Evolutionary conservation across 306 rosid species (phyloP).

Genomic region (Luffa acutangula): DNA sequence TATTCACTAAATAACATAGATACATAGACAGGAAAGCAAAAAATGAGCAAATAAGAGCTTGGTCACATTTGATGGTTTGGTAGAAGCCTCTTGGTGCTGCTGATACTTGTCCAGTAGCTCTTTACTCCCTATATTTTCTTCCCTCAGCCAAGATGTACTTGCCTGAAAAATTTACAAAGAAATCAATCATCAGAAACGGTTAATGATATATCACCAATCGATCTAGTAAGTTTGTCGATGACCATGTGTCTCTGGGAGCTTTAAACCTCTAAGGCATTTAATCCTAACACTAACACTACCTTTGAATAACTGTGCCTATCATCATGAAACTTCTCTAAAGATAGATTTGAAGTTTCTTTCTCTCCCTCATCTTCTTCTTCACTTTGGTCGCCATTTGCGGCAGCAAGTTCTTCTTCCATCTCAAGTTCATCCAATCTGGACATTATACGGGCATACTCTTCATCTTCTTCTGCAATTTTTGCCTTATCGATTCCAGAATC

Average conservation of each 20-base stretch:
- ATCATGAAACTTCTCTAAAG: slow-evolving; percentile 21
- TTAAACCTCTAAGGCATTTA: slow-evolving; percentile 13
- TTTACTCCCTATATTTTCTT: slow-evolving; percentile 3
- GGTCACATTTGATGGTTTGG: slow-evolving; percentile 45
- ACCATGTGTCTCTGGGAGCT: not conserved
- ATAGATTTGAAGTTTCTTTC: slow-evolving; percentile 23
- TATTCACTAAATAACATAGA: not conserved
- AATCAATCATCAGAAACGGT: slow-evolving; percentile 17
- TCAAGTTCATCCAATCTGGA: slow-evolving; percentile 67
- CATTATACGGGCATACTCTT: slow-evolving; percentile 42
- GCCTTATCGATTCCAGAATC: slow-evolving; percentile 16
- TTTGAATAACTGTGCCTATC: slow-evolving; percentile 18
- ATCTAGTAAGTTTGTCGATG: not conserved
- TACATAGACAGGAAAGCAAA: not conserved
- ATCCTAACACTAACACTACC: slow-evolving; percentile 29
- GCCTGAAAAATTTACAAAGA: slow-evolving; percentile 22
- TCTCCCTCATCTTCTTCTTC: slow-evolving; percentile 31
- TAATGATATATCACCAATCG: not conserved
- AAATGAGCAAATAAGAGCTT: slow-evolving; percentile 3
- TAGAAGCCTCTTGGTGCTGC: slow-evolving; percentile 19
- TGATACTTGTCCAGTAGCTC: slow-evolving; percentile 10
- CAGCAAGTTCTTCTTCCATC: slow-evolving; percentile 60
- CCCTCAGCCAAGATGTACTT: slow-evolving; percentile 22
- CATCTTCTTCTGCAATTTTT: slow-evolving; percentile 26
- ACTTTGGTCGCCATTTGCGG: slow-evolving; percentile 24